Evolutionary conservation across 106 monocot species (phyloP), one percentile per base, ranked within the genome.

Genomic region (Ottelia alismoides): DNA sequence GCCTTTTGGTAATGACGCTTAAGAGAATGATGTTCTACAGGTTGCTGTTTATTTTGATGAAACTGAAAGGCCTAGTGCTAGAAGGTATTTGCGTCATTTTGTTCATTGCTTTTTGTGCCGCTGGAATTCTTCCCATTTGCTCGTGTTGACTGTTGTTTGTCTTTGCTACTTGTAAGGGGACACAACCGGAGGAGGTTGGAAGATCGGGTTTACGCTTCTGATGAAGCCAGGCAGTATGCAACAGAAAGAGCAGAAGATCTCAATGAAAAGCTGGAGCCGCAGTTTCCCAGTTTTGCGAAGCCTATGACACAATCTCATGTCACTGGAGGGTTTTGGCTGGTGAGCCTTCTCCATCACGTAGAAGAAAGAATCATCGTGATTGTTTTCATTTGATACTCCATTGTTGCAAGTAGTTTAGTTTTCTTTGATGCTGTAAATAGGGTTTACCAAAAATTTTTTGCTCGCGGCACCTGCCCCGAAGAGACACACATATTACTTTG

Each of bases 271-370:
- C 75, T 85, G 5, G 78, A 73, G 22, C 57, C 56, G 0, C 28
- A 45, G 0, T 57, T 63, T 65, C 81, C 78, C 1, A 70, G 64
- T 53, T 92, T 92, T 66, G 73, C 81, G 2, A 92, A 85, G 64
- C 73, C 91, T 22, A 92, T 92, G 91, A 59, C 66, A 24, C 85
- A 85, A 55, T 92, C 91, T 0, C 91, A 92, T 60, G 78, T 78
- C 5, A 92, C 86, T 30, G 92, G 92, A 32, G 92, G 92, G 51
- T 92, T 92, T 73, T 92, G 92, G 92, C 73, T 92, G 78, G 87
- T 82, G 31, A 76, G 32, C 23, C 7, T 25, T 52, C 20, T 29
- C 14, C 23, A 2, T 17, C 44, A 1, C 25, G 22, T 24, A 3
- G 30, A 29, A n/a, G n/a, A n/a, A n/a, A n/a, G n/a, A n/a, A n/a